A percentile compares a stretch with the other conserved stretches of the same genome.
Evolutionary conservation across 305 asterid genomes (phyloP).

Genomic region (Fraxinus floribunda): DNA sequence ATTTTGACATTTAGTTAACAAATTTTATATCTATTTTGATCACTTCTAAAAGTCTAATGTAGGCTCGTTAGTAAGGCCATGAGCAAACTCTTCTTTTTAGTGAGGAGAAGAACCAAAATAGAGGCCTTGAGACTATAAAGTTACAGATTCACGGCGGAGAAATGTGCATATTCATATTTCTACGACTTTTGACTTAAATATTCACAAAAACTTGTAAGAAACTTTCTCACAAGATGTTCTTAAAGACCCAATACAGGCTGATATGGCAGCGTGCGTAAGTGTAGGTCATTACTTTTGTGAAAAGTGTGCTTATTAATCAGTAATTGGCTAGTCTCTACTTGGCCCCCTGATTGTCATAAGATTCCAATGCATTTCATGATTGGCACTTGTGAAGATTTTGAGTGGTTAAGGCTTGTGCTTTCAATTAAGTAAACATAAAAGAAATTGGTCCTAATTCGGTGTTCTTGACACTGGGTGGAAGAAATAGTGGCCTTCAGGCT

Average conservation of each 20-base stretch:
- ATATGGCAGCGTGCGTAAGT: neutral
- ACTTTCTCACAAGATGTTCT: neutral
- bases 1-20: neutral
- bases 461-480: neutral
- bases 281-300: neutral
- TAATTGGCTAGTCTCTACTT: neutral
- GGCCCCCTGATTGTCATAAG: neutral
- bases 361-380: neutral
- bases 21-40: neutral
- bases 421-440: neutral
- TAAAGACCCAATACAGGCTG: neutral
- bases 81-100: neutral
- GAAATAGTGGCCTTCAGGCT: neutral
- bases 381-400: neutral
- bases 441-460: neutral
- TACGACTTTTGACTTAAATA: neutral
- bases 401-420: neutral
- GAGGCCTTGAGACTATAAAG: neutral
- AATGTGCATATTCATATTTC: neutral
- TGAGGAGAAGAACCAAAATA: neutral
- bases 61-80: neutral
- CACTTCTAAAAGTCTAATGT: neutral
- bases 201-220: neutral
- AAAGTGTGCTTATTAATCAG: neutral
- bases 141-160: neutral